phyloP scores from a whole-genome alignment of 1,284 basidiomycete genomes.

The Ceratobasidium sp. region DNA sequence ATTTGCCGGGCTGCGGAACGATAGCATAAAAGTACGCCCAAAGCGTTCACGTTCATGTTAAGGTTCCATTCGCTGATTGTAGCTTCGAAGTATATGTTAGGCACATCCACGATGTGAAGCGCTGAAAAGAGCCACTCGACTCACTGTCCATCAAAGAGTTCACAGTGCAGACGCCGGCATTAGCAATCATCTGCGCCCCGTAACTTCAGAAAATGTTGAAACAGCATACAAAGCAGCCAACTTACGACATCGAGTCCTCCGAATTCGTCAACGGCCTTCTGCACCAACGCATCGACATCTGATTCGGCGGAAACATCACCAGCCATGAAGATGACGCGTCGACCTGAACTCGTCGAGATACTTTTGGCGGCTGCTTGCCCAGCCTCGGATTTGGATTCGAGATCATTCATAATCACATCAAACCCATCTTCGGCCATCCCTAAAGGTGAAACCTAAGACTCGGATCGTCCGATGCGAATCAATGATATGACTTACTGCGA shows the following conservation, averaged over 20 bases:
- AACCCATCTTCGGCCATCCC: slow-evolving; percentile 62
- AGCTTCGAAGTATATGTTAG: slow-evolving; percentile 43
- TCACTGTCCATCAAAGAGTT: slow-evolving; percentile 49
- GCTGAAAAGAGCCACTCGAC: slow-evolving; percentile 41
- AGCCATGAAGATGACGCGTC: slow-evolving; percentile 54
- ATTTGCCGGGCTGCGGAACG: slow-evolving; percentile 56
- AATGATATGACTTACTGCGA: slow-evolving; percentile 49
- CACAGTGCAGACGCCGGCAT: slow-evolving; percentile 50
- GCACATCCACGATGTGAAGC: not conserved
- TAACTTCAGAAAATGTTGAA: not conserved
- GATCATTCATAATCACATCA: slow-evolving; percentile 60
- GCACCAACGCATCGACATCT: slow-evolving; percentile 59
- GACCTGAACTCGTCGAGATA: slow-evolving; percentile 54
- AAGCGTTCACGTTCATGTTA: slow-evolving; percentile 51
- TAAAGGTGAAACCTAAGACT: not conserved
- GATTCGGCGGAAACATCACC: slow-evolving; percentile 59
- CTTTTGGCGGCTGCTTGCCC: slow-evolving; percentile 56
- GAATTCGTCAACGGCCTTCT: slow-evolving; percentile 54
- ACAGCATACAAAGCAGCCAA: not conserved
- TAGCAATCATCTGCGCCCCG: slow-evolving; percentile 52
- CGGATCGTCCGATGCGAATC: not conserved
- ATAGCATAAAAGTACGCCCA: slow-evolving; percentile 54
- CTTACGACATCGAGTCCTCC: slow-evolving; percentile 60
- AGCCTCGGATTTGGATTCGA: slow-evolving; percentile 53
- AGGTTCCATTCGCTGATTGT: slow-evolving; percentile 50